phyloP scores from a whole-genome alignment of 1,139 yeast genomes.

The Wickerhamomyces sp. region DNA sequence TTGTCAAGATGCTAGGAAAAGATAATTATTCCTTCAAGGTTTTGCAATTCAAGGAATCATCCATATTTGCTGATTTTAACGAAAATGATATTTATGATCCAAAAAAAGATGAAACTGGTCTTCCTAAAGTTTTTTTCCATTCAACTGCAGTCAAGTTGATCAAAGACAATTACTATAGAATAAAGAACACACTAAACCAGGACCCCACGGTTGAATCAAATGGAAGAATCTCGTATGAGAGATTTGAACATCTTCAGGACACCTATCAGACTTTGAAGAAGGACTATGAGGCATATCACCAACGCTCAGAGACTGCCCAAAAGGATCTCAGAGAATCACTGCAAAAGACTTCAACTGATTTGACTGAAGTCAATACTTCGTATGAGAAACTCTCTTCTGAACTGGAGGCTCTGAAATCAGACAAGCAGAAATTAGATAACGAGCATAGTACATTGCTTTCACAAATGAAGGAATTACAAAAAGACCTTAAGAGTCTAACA shows the following conservation, averaged over 20 bases:
- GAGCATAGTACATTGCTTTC: constrained; percentile 4
- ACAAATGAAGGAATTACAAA: constrained; percentile 16
- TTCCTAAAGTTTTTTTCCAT: constrained; percentile 79
- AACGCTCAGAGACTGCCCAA: constrained; percentile 23
- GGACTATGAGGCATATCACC: constrained; percentile 31
- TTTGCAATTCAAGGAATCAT: constrained; percentile 62
- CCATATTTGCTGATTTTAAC: constrained; percentile 52
- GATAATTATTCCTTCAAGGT: constrained; percentile 76
- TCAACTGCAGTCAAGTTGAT: constrained; percentile 58
- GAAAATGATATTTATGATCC: constrained; percentile 43
- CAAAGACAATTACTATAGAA: constrained; percentile 65
- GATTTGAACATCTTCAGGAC: constrained; percentile 57
- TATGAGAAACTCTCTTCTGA: constrained; percentile 15
- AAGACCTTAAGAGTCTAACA: constrained; percentile 28
- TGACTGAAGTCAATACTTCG: constrained; percentile 10
- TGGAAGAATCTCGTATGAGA: constrained; percentile 61
- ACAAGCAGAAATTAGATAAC: constrained; percentile 7
- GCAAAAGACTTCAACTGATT: constrained; percentile 7
- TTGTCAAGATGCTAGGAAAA: constrained; percentile 69
- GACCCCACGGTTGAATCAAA: constrained; percentile 73
- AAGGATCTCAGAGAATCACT: constrained; percentile 9
- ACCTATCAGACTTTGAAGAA: constrained; percentile 32
- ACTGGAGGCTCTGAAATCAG: constrained; percentile 12
- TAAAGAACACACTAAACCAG: constrained; percentile 66
- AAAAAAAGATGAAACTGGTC: constrained; percentile 70